A percentile compares a stretch with the other conserved stretches of the same genome.
Conservation (phyloP, 2,329 filamentous ascomycete species). For the Emmonsia crescens region DNA sequence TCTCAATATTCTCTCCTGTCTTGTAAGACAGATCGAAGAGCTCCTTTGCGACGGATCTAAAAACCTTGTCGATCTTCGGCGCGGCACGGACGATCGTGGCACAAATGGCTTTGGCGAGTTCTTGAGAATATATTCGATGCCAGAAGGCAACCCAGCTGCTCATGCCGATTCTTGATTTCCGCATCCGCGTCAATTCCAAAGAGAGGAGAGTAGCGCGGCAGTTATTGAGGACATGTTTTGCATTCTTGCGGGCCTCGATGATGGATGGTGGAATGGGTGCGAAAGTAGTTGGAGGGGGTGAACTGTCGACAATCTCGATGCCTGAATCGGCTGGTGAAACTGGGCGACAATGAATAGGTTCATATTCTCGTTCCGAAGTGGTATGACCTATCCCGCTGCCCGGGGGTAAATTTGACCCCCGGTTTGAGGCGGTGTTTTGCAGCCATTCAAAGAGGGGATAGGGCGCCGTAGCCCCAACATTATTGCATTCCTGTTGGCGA, state of each 20-base stretch:
- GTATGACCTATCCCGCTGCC: background rate
- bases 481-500: background rate
- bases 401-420: background rate
- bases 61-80: conserved; percentile 18
- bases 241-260: conserved; percentile 15
- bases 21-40: conserved; percentile 18
- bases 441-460: background rate
- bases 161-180: conserved; percentile 21
- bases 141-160: conserved; percentile 22
- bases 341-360: background rate
- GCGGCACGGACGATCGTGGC: conserved; percentile 10
- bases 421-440: background rate
- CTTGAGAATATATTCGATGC: conserved; percentile 18
- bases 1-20: conserved; percentile 13
- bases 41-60: conserved; percentile 17
- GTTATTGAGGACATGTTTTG: conserved; percentile 17
- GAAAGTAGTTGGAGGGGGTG: background rate
- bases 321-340: background rate
- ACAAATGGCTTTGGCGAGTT: conserved; percentile 11
- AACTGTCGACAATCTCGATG: conserved; percentile 1
- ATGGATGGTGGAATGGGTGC: conserved; percentile 5
- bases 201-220: conserved; percentile 20
- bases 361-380: background rate
- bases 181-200: conserved; percentile 22
- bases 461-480: background rate